Evolutionary conservation across 1,284 basidiomycete genomes (phyloP), one percentile per base, ranked within the genome.

Genomic region (Apiotrichum montevideense): DNA sequence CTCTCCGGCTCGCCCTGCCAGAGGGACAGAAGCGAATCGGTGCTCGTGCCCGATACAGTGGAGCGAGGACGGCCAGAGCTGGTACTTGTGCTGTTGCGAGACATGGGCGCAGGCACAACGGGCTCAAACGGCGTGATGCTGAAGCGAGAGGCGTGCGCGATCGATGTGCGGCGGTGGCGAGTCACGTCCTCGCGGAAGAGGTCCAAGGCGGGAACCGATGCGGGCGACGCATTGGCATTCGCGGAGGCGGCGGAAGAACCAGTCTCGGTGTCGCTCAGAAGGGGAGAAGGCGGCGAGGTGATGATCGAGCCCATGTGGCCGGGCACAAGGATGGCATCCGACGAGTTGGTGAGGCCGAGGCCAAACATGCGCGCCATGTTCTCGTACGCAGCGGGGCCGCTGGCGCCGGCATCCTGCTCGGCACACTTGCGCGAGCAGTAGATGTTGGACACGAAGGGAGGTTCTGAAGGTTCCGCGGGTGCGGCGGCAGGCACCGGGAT

Each of bases 361-460:
- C 65, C 67, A 11, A 71, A 56, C 0, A 66, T 65, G 34, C 71
- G 62, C 6, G 66, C 62, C 29, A 72, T 60, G 33, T 66, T 63
- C 46, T 69, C 62, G 58, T 66, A 68, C 5, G 63, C 63, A 15
- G 58, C 63, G 9, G 60, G 60, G 3, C 47, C 47, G 62, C 64
- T 46, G 63, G 57, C 41, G 29, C 66, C 66, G 4, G 63, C 66
- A 40, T 49, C 47, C 35, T 49, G 47, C 34, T 65, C 57, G 9
- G 62, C 64, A 56, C 73, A 75, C 2, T 58, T 59, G 21, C 53
- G 60, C 14, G 67, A 69, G 58, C 73, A 75, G 63, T 75, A 75
- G 51, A 75, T 71, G 35, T 58, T 52, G 9, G 72, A 73, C n/a
- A 56, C 53, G 54, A 68, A 67, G 0, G 53, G 44, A 2, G 54